Evolutionary conservation across 495 filamentous ascomycete genomes (phyloP), one percentile per base, ranked within the genome.

Genomic region (Penicillium arizonense): DNA sequence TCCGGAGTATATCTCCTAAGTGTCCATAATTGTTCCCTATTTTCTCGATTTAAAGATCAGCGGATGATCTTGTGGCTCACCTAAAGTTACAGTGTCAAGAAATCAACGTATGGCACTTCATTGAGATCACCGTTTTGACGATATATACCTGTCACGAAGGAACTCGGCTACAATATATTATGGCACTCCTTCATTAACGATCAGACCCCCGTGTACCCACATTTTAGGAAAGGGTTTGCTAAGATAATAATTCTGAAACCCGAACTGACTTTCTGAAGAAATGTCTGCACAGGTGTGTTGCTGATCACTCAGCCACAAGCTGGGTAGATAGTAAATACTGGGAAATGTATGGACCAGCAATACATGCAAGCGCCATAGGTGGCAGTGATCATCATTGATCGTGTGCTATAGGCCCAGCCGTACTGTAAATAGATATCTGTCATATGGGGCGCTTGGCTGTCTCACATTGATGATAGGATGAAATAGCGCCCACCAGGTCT

Each of bases 391-490:
- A 40, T 40, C 47, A 37, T 33, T 34, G 37, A 5, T 32, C 16
- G 24, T 9, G 36, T 34, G 26, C 28, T 18, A 50, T 50, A 9
- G 11, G 28, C 9, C 2, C 28, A 30, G 28, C 28, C 9, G 28
- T 2, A 30, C 37, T 40, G 14, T 16, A 33, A 49, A 49, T 50
- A 50, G 28, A 39, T 24, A 24, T 50, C 38, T 26, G 37, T 41
- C 28, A 50, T 32, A 20, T 34, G 14, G 47, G 18, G 37, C 38
- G 33, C 34, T 39, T 47, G 24, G 43, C 35, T 53, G 51, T 53
- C 51, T 47, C 51, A 53, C 43, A 33, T 53, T 47, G 36, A 53
- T 53, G 37, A 51, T 34, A 32, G 21, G 40, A 14, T n/a, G 40
- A 16, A 26, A 30, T 30, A 30, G 28, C 28, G 28, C 33, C 50